Conservation (phyloP, 257 asterid species). For the Plantago major region DNA sequence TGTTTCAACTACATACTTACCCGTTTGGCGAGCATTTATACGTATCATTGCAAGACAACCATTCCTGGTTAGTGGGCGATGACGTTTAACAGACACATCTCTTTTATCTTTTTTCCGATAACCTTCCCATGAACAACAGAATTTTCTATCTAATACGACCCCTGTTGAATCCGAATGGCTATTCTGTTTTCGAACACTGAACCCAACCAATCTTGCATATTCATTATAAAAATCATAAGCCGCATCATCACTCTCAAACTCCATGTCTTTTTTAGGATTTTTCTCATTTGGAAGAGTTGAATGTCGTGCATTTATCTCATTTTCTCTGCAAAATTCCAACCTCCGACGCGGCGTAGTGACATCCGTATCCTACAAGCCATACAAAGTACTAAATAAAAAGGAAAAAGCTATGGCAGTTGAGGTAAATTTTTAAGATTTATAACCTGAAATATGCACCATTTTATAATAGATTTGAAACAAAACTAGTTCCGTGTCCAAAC, state of each 20-base stretch:
- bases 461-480: no score
- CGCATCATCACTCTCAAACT: slow-evolving; percentile 2
- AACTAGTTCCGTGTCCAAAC: no score
- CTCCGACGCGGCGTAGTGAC: not conserved
- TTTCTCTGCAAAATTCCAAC: not conserved
- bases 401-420: no score
- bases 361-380: no score
- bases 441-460: no score
- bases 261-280: slow-evolving; percentile 1
- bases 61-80: slow-evolving; percentile 1
- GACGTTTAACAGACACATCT: not conserved
- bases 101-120: not conserved
- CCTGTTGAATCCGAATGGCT: not conserved
- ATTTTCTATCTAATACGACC: not conserved
- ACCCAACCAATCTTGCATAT: slow-evolving; percentile 4
- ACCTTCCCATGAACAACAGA: slow-evolving; percentile 18
- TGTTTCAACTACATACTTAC: not conserved
- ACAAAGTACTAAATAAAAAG: no score
- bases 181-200: not conserved
- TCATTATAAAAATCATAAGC: slow-evolving; percentile 1
- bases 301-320: not conserved
- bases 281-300: not conserved
- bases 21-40: not conserved
- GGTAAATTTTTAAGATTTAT: no score
- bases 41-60: slow-evolving; percentile 9